Evolutionary conservation across 306 rosid species (phyloP), one percentile per base, ranked within the genome.

Genomic region (Coriaria nepalensis): DNA sequence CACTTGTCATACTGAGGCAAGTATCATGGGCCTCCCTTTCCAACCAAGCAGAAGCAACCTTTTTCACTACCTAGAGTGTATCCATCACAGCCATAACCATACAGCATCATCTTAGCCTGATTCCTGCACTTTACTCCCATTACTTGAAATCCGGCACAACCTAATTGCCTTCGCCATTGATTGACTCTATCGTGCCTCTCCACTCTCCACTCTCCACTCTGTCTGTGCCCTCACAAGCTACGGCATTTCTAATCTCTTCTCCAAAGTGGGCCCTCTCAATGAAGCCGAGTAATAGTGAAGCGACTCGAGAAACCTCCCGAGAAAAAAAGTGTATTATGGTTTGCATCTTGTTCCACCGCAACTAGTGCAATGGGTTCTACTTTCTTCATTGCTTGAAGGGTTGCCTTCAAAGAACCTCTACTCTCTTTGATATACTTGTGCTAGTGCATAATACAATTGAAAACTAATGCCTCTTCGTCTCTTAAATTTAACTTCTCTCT

Each of bases 1-100:
- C 10, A 65, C 85, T 63, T 76, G 75, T 93, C 95, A 81, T 34
- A 80, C 87, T n/a, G 93, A 76, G 49, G 93, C 82, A 68, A 85
- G 71, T 67, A 81, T 68, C n/a, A 73, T 57, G 6, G 82, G 69
- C 62, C 80, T 77, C 38, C 78, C 87, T 71, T 65, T 78, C 93
- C 93, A 86, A 10, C 95, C 93, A 49, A 86, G 87, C 37, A 85
- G 64, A 62, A 81, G 60, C 76, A 64, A 8, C 80, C 95, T 66
- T 78, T 81, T 44, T 81, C 82, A 49, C 37, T 45, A 14, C 80
- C 66, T 66, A 71, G 61, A 34, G 80, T 73, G 40, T 75, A 81
- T 40, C 85, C 95, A 65, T 81, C 93, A 71, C 86, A 76, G 32
- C 74, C 82, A 67, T 75, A 78, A 32, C 70, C 82, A 60, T 82